Conservation (phyloP, 495 filamentous ascomycete genomes). For the Hyaloscypha variabilis region DNA sequence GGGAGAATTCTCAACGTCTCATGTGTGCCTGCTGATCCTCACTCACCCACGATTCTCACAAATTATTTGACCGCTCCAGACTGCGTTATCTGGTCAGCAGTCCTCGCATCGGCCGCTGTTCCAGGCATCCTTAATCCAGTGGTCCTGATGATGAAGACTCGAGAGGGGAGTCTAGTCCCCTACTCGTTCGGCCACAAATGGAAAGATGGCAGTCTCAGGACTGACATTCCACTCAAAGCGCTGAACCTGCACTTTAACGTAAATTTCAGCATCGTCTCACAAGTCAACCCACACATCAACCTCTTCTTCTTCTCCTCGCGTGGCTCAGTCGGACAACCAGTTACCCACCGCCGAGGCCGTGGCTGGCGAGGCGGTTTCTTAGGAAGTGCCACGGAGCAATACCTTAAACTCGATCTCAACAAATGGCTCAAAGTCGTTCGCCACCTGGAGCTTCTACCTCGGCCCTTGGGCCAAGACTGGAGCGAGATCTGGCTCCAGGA, state of each 20-base stretch:
- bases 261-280: slow-evolving; percentile 92
- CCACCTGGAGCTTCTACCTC: slow-evolving; percentile 87
- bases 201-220: slow-evolving; percentile 94
- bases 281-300: slow-evolving; percentile 97
- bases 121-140: slow-evolving; percentile 96
- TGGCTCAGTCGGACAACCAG: slow-evolving; percentile 86
- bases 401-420: slow-evolving; percentile 89
- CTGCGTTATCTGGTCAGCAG: slow-evolving; percentile 97
- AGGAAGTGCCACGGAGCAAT: slow-evolving; percentile 89
- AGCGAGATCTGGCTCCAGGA: slow-evolving; percentile 92
- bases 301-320: slow-evolving; percentile 97
- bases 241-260: slow-evolving; percentile 97
- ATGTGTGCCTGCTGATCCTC: slow-evolving; percentile 95
- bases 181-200: slow-evolving; percentile 97
- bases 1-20: slow-evolving; percentile 94
- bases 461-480: slow-evolving; percentile 95
- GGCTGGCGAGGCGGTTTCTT: slow-evolving; percentile 97
- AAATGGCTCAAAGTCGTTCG: slow-evolving; percentile 96
- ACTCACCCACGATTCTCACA: slow-evolving; percentile 85
- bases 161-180: slow-evolving; percentile 71
- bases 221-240: slow-evolving; percentile 92
- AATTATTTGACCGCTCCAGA: slow-evolving; percentile 95
- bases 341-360: slow-evolving; percentile 89
- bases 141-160: slow-evolving; percentile 92
- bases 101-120: slow-evolving; percentile 92